Evolutionary conservation across 2,329 filamentous ascomycete genomes (phyloP), one percentile per base, ranked within the genome.

Genomic region (Nectriaceae sp.): DNA sequence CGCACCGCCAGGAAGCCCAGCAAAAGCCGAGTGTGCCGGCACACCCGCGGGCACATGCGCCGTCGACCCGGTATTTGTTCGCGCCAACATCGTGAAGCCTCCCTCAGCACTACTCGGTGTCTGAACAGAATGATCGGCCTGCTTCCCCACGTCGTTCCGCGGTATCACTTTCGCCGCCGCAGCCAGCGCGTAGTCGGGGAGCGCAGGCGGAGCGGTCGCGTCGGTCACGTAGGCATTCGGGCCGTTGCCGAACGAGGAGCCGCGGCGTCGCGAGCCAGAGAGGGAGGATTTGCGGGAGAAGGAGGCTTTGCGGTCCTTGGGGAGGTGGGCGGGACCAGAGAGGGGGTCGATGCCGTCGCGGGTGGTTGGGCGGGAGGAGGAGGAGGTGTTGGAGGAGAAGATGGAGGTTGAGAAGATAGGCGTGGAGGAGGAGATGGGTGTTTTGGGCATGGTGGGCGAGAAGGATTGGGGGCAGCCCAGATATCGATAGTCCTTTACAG

Each of bases 281-380:
- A 82, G 73, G 37, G 80, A 81, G 8, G 78, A 54, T 61, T 79
- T 82, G 57, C 78, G 79, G 47, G 73, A 70, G 61, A 81, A 78
- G 38, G 79, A 82, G 20, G 72, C 65, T 58, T 77, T 76, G 68
- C 78, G 73, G 56, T 77, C 75, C 64, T 78, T 74, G 65, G 64
- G 61, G 45, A 69, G 55, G 44, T 68, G 50, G 58, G 63, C 67
- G 22, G 60, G 36, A 54, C 55, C 50, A 49, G 53, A 46, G 41
- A 61, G 44, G 24, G 63, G 47, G 33, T 60, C 54, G 44, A 65
- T 50, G 37, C 48, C 68, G 53, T 71, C 70, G 56, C 70, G 69
- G 10, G 69, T 72, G 15, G 64, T 56, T 20, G 70, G 69, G 18
- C 69, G 64, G 21, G 67, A 67, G 39, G 62, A 49, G 26, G 65